Conservation (phyloP, 257 asterid species). For the Gardenia jasminoides region DNA sequence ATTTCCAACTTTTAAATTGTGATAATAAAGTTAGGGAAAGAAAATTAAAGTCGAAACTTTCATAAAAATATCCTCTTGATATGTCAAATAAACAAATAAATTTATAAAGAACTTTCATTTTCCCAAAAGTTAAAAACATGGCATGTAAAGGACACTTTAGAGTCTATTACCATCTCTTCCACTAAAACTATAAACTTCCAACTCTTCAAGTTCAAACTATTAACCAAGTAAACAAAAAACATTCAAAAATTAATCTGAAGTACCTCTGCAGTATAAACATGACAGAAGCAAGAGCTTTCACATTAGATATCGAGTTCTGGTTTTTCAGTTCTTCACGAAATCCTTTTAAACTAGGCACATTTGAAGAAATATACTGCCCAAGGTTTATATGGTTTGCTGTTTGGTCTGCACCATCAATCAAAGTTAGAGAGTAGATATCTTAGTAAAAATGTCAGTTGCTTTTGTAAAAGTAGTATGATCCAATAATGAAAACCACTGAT, state of each 20-base stretch:
- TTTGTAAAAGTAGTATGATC: neutral
- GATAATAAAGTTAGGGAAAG: neutral
- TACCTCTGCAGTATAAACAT: conserved; percentile 83
- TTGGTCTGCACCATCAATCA: conserved; percentile 54
- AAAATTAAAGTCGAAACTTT: neutral
- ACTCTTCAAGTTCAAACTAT: too few species aligned
- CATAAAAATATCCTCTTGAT: neutral
- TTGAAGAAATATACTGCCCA: conserved; percentile 70
- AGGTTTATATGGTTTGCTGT: conserved; percentile 53
- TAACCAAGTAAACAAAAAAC: neutral
- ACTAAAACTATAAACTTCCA: neutral
- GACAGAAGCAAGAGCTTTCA: conserved; percentile 68
- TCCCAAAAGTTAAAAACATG: neutral
- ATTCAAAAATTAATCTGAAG: neutral
- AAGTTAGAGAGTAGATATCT: conserved; percentile 5
- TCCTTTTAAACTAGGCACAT: conserved; percentile 66
- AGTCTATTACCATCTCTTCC: neutral
- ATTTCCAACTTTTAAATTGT: too few species aligned
- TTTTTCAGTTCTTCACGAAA: conserved; percentile 50
- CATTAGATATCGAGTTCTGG: conserved; percentile 56
- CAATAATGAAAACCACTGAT: conserved; percentile 1
- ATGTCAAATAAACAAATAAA: neutral
- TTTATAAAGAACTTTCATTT: neutral
- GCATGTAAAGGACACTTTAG: neutral
- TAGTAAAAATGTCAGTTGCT: neutral